These are phyloP conservation scores for Boletus barrowsii DNA, from an alignment of 768 basidiomycete species.

Conservation along the genomic window DNA sequence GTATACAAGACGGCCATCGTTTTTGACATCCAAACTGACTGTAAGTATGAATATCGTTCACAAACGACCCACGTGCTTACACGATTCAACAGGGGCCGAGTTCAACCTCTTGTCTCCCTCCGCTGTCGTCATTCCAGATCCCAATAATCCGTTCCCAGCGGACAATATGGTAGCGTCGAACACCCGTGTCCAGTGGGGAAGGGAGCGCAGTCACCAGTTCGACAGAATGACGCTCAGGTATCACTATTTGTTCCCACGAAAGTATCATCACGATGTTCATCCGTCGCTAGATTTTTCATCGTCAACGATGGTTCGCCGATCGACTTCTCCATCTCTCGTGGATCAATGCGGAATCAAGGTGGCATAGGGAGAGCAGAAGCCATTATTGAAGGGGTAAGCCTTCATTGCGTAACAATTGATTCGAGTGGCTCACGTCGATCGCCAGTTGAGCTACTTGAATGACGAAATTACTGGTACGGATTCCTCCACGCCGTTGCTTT, in stretches of 20 bases:
- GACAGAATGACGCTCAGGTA: background rate
- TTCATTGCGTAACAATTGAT: background rate
- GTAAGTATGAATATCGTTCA: background rate
- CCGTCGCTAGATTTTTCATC: background rate
- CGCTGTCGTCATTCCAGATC: background rate
- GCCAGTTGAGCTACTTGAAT: background rate
- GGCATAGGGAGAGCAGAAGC: background rate
- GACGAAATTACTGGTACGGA: background rate
- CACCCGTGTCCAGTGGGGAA: slow-evolving; percentile 10
- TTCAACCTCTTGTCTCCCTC: slow-evolving; percentile 11
- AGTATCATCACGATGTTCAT: background rate
- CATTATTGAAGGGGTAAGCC: background rate
- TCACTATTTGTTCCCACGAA: no score
- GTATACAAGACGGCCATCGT: background rate
- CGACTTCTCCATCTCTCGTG: slow-evolving; percentile 6
- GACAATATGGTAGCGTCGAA: background rate
- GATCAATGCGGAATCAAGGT: background rate
- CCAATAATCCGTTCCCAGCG: background rate
- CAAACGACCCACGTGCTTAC: background rate
- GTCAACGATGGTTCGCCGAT: slow-evolving; percentile 8
- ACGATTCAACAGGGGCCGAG: slow-evolving; percentile 2
- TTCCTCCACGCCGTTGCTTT: background rate
- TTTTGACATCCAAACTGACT: slow-evolving; percentile 9
- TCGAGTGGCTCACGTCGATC: background rate
- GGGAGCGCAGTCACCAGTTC: no score